These are phyloP conservation scores for Penicillium verrucosum DNA, from an alignment of 2,329 filamentous ascomycete genomes.

Conservation along the genomic window DNA sequence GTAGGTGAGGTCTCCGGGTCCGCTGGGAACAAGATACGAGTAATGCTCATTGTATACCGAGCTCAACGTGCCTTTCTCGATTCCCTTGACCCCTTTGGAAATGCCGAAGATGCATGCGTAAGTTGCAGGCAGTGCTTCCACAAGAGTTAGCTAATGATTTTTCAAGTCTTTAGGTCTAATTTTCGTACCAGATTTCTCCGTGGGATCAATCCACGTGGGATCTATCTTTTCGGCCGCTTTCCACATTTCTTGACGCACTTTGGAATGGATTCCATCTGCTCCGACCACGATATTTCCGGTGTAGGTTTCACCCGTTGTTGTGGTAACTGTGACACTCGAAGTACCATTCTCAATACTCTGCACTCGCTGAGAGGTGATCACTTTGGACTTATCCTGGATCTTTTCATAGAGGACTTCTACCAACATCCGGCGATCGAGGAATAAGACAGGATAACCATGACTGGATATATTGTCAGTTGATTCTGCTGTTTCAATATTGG, in stretches of 20 bases:
- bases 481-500: background rate
- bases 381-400: slow-evolving; percentile 22
- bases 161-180: background rate
- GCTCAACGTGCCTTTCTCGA: slow-evolving; percentile 13
- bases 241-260: slow-evolving; percentile 35
- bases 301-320: slow-evolving; percentile 10
- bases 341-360: slow-evolving; percentile 1
- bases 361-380: slow-evolving; percentile 19
- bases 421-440: slow-evolving; percentile 26
- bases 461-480: slow-evolving; percentile 3
- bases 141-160: background rate
- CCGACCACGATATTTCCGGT: slow-evolving; percentile 39
- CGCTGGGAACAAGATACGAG: slow-evolving; percentile 19
- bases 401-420: slow-evolving; percentile 24
- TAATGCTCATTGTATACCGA: slow-evolving; percentile 18
- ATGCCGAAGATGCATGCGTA: slow-evolving; percentile 31
- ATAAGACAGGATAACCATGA: slow-evolving; percentile 22
- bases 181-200: slow-evolving; percentile 12
- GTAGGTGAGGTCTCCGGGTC: slow-evolving; percentile 20
- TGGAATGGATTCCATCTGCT: slow-evolving; percentile 44
- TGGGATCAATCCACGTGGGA: slow-evolving; percentile 17
- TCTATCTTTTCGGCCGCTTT: slow-evolving; percentile 14
- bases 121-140: slow-evolving; percentile 18
- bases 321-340: slow-evolving; percentile 8
- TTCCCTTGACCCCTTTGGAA: slow-evolving; percentile 9